Evolutionary conservation across 768 basidiomycete species (phyloP), one percentile per base, ranked within the genome.

Genomic region (Suillus variegatus): DNA sequence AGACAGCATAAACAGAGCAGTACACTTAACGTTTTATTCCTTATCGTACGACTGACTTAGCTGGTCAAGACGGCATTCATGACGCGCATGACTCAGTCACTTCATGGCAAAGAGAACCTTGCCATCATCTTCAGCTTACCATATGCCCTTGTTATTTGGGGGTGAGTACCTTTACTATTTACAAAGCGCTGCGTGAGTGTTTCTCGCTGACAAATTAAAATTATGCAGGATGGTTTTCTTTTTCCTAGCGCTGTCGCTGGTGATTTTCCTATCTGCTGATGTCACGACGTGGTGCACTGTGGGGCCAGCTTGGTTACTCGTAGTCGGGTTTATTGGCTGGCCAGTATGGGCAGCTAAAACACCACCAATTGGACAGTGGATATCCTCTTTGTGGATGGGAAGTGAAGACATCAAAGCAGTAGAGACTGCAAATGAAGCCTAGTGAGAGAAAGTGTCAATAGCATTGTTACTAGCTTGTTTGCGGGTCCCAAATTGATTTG

Each of bases 91-190:
- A 70, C 69, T 67, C n/a, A 61, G 61, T 6, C 65, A 62, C 0
- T 68, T 75, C 47, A 65, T 9, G 81, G 84, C 5, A 70, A 82
- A 12, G 82, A 84, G 65, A 78, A 75, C 1, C 75, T 85, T 9
- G 82, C 84, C 4, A 74, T 85, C n/a, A 68, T 85, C 66, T 84
- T 82, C 67, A 81, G 82, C 64, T 66, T 86, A 36, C 84, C 85
- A 0, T 84, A 83, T 65, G 82, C 83, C 7, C 68, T 85, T 28
- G 74, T 85, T 40, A 81, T 85, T 74, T 85, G 84, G 84, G 80
- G 79, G 84, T 85, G 69, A 70, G 84, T 78, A 18, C 32, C 52
- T 38, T 22, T 6, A 32, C 32, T 1, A 1, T 32, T 32, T 6
- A 32, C 32, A 6, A 6, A 32, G 32, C 49, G 16, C 44, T n/a